Percentiles rank a stretch among this genome's conserved stretches.
Evolutionary conservation across 2,329 filamentous ascomycete genomes (phyloP).

Genomic region (Aspergillus japonicus): DNA sequence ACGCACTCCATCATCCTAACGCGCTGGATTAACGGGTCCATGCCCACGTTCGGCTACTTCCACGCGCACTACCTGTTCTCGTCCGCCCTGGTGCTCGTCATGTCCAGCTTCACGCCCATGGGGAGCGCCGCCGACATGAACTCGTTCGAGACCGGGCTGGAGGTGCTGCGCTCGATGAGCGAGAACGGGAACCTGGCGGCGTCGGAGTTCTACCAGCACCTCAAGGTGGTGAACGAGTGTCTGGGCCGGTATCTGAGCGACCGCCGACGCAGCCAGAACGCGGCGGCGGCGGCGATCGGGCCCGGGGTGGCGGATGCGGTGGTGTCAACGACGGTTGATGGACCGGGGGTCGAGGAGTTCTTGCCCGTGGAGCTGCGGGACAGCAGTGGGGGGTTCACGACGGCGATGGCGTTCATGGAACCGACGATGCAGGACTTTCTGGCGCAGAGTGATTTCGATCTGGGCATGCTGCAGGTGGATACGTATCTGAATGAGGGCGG

Average conservation of each 20-base stretch:
- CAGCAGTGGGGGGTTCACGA: slow-evolving; percentile 30
- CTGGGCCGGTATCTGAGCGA: slow-evolving; percentile 25
- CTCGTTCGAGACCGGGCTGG: slow-evolving; percentile 34
- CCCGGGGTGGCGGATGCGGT: not conserved
- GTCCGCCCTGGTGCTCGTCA: slow-evolving; percentile 37
- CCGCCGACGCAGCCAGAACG: not conserved
- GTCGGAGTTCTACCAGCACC: slow-evolving; percentile 35
- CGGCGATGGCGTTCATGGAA: slow-evolving; percentile 39
- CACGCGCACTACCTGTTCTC: slow-evolving; percentile 44
- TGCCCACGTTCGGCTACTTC: slow-evolving; percentile 42
- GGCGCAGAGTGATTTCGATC: slow-evolving; percentile 39
- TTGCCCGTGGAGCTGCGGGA: not conserved
- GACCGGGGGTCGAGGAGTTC: not conserved
- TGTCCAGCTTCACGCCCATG: slow-evolving; percentile 37
- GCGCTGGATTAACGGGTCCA: slow-evolving; percentile 40
- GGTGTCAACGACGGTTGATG: not conserved
- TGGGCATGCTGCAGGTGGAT: slow-evolving; percentile 37
- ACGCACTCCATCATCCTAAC: slow-evolving; percentile 39
- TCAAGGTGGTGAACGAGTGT: slow-evolving; percentile 34
- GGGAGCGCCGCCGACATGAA: slow-evolving; percentile 31
- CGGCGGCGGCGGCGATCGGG: not conserved
- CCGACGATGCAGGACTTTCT: slow-evolving; percentile 42
- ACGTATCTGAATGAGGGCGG: slow-evolving; percentile 35
- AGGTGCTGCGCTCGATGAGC: slow-evolving; percentile 34
- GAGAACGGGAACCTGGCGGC: slow-evolving; percentile 39